phyloP scores from a whole-genome alignment of 228 moss, liverwort and hornwort genomes.

The Sphagnum magellanicum region DNA sequence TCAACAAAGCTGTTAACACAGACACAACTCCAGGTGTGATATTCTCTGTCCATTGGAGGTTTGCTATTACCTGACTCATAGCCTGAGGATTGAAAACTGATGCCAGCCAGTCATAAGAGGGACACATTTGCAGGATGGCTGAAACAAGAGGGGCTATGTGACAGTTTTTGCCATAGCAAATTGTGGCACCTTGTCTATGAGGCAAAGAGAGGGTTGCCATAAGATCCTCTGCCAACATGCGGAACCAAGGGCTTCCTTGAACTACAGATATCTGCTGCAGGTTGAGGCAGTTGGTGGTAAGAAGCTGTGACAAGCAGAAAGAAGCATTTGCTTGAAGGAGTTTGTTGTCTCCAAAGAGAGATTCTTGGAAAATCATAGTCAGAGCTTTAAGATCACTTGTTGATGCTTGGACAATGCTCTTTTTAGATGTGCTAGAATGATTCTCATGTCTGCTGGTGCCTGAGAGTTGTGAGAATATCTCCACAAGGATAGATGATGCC shows the following conservation, averaged over 20 bases:
- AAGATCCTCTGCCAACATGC: slow-evolving; percentile 47
- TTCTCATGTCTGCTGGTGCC: background rate
- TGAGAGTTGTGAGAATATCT: slow-evolving; percentile 42
- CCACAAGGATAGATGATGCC: slow-evolving; percentile 54
- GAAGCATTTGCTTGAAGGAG: slow-evolving; percentile 43
- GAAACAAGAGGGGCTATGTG: slow-evolving; percentile 34
- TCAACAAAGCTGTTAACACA: slow-evolving; percentile 55
- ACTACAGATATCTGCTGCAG: slow-evolving; percentile 38
- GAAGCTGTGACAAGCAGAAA: slow-evolving; percentile 42
- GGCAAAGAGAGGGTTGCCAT: slow-evolving; percentile 23
- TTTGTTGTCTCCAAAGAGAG: slow-evolving; percentile 24
- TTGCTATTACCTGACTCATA: slow-evolving; percentile 34
- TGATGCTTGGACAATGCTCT: slow-evolving; percentile 25
- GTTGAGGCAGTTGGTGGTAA: slow-evolving; percentile 27
- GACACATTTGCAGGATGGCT: slow-evolving; percentile 38
- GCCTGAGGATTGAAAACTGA: slow-evolving; percentile 37
- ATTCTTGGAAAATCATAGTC: slow-evolving; percentile 62
- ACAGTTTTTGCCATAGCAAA: slow-evolving; percentile 10
- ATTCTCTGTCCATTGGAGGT: slow-evolving; percentile 27
- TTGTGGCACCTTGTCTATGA: slow-evolving; percentile 1
- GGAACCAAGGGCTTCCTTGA: slow-evolving; percentile 58
- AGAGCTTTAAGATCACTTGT: slow-evolving; percentile 23
- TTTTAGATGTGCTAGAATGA: slow-evolving; percentile 8
- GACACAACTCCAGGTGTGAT: slow-evolving; percentile 31
- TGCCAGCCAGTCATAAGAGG: slow-evolving; percentile 37